Evolutionary conservation across 169 alveolate species (phyloP), one percentile per base, ranked within the genome.

Genomic region (Cryptosporidium xiaoi): DNA sequence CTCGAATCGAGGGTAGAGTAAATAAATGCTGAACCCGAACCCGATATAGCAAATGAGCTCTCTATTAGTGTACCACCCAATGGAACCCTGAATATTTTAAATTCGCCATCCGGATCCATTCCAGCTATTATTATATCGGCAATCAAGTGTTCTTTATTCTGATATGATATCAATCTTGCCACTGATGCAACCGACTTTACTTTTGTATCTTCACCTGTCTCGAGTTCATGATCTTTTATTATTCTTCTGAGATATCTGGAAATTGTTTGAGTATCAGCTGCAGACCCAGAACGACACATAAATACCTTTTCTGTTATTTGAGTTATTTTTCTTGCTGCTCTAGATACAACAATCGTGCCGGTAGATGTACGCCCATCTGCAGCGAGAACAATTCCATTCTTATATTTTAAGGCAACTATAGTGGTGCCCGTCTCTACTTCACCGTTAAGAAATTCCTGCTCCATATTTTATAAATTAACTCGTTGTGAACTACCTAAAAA

Each of bases 301-400:
- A 93, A 96, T n/a, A 97, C 94, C 62, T 83, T 95, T 50, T 92
- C 96, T 83, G 94, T 82, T 53, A 94, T 84, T 36, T 94, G 91
- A 83, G 97, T 94, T 33, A 96, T 95, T 93, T 96, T 97, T 53
- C 98, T 87, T 6, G 98, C 96, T 31, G 96, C 97, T 48, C 98
- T 91, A 66, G 94, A 94, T 27, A 95, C 97, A 48, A 96, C 96
- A 50, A 93, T 93, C 5, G 94, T 84, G 33, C 99, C 99, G 16
- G 97, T 94, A 12, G 99, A 96, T 1, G 98, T 97, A 36, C 99
- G 92, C 15, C 97, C 91, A 92, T 97, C 99, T 29, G 98, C 98
- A 5, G 97, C 98, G 51, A 97, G 82, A 84, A 96, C 93, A 33
- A 97, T 97, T 18, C 99, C 99, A 20, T 95, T 97, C 24, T 91